These are phyloP conservation scores for Nothophytophthora sp. DNA, from an alignment of 352 stramenopile genomes.

Conservation along the genomic window DNA sequence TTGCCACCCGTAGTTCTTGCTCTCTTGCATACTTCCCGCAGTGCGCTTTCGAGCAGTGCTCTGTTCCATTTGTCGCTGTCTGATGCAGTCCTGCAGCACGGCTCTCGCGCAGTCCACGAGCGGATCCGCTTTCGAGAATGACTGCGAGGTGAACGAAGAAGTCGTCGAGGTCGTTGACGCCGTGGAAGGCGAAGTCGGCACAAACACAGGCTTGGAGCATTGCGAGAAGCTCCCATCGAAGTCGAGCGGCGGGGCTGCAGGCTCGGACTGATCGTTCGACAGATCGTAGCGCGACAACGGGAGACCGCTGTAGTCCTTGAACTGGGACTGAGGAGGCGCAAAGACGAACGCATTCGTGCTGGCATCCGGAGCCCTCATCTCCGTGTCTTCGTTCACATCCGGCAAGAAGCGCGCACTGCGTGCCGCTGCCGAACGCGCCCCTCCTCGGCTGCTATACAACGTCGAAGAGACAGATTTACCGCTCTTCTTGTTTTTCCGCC, in stretches of 20 bases:
- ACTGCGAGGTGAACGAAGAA: conserved; percentile 38
- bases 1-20: conserved; percentile 33
- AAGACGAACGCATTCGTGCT: conserved; percentile 17
- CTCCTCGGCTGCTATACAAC: conserved; percentile 4
- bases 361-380: conserved; percentile 22
- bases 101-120: conserved; percentile 62
- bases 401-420: conserved; percentile 16
- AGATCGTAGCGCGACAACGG: conserved; percentile 9
- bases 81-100: conserved; percentile 74
- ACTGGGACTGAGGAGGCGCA: conserved; percentile 12
- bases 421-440: conserved; percentile 6
- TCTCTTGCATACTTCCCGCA: conserved; percentile 33
- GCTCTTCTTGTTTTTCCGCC: conserved; percentile 42
- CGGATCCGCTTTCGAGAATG: conserved; percentile 46
- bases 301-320: conserved; percentile 8
- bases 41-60: conserved; percentile 68
- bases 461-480: conserved; percentile 21
- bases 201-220: conserved; percentile 14
- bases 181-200: conserved; percentile 25
- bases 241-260: conserved; percentile 12
- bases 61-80: conserved; percentile 54
- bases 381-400: conserved; percentile 24
- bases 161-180: conserved; percentile 48
- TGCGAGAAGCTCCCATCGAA: conserved; percentile 18
- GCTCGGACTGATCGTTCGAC: background rate